Percentiles rank a stretch among this genome's conserved stretches.
Conservation (phyloP, 176 grass and related monocot genomes). For the Oryza coarctata region DNA sequence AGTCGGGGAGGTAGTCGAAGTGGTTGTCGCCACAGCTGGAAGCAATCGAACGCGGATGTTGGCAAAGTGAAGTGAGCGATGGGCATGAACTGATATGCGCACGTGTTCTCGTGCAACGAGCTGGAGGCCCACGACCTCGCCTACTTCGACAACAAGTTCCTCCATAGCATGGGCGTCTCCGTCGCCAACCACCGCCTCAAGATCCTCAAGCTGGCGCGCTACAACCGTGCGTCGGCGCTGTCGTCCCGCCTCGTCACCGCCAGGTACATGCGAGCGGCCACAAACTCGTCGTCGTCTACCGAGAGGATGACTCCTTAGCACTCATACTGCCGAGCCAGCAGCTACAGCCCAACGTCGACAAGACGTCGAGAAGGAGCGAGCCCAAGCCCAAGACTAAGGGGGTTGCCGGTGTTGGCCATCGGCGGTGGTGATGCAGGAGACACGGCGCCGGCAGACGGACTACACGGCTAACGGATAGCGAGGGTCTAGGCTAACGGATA, state of each 20-base stretch:
- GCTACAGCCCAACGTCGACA: background rate
- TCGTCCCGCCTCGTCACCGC: background rate
- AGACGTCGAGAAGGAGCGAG: slow-evolving; percentile 25
- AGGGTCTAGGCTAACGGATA: too few relatives aligned
- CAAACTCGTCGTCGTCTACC: slow-evolving; percentile 35
- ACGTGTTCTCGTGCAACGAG: slow-evolving; percentile 55
- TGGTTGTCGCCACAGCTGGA: too few relatives aligned
- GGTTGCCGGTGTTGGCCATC: background rate
- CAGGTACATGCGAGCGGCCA: slow-evolving; percentile 45
- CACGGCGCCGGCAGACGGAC: too few relatives aligned
- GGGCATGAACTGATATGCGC: too few relatives aligned
- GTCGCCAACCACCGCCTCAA: slow-evolving; percentile 84
- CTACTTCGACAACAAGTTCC: slow-evolving; percentile 63
- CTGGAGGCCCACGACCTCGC: slow-evolving; percentile 56
- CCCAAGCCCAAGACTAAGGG: slow-evolving; percentile 20
- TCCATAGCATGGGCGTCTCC: slow-evolving; percentile 84
- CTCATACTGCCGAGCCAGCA: slow-evolving; percentile 46
- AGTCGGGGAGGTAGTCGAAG: too few relatives aligned
- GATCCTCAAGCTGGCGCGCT: slow-evolving; percentile 60
- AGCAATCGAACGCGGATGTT: too few relatives aligned
- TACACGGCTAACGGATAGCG: too few relatives aligned
- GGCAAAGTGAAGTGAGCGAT: too few relatives aligned
- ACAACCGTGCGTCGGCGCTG: background rate
- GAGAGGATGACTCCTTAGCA: slow-evolving; percentile 11
- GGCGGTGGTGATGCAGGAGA: too few relatives aligned